These are phyloP conservation scores for Piper betle DNA, from an alignment of 164 flowering plant genomes.

Conservation along the genomic window DNA sequence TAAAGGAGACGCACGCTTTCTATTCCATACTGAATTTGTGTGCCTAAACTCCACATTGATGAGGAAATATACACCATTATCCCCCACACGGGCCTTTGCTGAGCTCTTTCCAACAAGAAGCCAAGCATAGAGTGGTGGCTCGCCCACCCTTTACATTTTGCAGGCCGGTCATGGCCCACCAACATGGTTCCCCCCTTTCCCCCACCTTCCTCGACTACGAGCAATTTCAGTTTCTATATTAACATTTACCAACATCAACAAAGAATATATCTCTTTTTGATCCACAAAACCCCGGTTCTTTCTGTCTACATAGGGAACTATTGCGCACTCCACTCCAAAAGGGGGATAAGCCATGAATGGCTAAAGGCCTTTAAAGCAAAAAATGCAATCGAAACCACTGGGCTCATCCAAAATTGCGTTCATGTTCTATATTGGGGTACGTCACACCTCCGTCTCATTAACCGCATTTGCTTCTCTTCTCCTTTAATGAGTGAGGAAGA, in stretches of 20 bases:
- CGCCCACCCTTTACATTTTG: not conserved
- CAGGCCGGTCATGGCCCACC: slow-evolving; percentile 1
- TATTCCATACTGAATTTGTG: not conserved
- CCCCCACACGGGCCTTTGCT: not conserved
- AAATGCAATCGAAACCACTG: not conserved
- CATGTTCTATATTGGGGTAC: not conserved
- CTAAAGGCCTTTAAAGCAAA: not conserved
- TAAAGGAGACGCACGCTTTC: not conserved
- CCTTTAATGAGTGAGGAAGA: not conserved
- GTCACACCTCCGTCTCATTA: not conserved
- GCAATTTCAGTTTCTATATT: not conserved
- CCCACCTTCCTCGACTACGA: not conserved
- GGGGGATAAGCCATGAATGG: not conserved
- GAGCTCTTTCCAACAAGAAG: not conserved
- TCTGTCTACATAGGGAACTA: not conserved
- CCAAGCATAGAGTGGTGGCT: not conserved
- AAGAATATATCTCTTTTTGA: slow-evolving; percentile 1
- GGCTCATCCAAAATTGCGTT: not conserved
- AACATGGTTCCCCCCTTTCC: not conserved
- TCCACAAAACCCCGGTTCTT: not conserved
- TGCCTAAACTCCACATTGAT: not conserved
- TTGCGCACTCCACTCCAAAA: not conserved
- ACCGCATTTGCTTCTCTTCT: too few species aligned
- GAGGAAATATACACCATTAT: not conserved
- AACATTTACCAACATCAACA: not conserved